Conservation (phyloP, 208 protist genomes). For the Acanthamoeba triangularis region DNA sequence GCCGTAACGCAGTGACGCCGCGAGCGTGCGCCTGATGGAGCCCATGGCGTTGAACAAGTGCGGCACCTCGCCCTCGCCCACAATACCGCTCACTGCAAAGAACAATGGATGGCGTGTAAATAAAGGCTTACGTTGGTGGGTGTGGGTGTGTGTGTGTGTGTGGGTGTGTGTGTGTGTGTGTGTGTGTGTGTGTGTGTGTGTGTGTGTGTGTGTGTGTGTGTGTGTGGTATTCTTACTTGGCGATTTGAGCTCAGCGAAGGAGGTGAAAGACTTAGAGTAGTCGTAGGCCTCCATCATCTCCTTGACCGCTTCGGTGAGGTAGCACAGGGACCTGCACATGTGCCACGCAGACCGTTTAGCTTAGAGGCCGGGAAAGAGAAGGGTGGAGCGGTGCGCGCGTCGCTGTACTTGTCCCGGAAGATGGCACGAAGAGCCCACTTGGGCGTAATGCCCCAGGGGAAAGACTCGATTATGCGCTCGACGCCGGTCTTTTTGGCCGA, state of each 20-base stretch:
- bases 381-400: too few species aligned
- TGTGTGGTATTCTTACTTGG: not conserved
- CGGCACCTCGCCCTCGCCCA: not conserved
- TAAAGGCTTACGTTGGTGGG: too few species aligned
- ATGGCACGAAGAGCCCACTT: not conserved
- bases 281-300: conserved; percentile 24
- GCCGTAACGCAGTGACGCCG: not conserved
- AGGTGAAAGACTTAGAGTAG: conserved; percentile 14
- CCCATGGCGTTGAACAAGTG: conserved; percentile 26
- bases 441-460: conserved; percentile 8
- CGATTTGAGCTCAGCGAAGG: not conserved
- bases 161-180: too few species aligned
- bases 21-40: not conserved
- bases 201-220: too few species aligned
- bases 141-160: too few species aligned
- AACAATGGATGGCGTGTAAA: not conserved
- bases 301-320: conserved; percentile 21
- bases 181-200: too few species aligned
- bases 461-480: conserved; percentile 3
- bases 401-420: not conserved
- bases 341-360: not conserved
- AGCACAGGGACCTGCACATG: not conserved
- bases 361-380: too few species aligned
- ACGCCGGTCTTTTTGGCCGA: not conserved
- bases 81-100: not conserved